Percentiles rank a stretch among this genome's conserved stretches.
phyloP scores from a whole-genome alignment of 257 asterid species.

The Scutellaria minor region DNA sequence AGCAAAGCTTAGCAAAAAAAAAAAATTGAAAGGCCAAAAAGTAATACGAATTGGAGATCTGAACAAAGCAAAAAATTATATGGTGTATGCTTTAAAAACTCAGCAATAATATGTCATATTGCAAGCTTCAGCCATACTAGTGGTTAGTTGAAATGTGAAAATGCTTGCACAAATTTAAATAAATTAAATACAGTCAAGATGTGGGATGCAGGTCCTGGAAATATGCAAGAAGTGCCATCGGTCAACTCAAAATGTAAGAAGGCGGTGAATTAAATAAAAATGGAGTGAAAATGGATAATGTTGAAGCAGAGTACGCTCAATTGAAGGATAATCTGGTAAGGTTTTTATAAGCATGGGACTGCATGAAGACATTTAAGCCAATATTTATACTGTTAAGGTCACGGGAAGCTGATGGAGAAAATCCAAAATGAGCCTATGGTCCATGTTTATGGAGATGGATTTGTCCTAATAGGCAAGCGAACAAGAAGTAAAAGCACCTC shows the following conservation, averaged over 20 bases:
- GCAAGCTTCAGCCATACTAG: slow-evolving; percentile 16
- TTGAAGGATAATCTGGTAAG: not conserved
- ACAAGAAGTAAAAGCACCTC: not conserved
- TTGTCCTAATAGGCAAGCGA: not conserved
- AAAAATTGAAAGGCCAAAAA: too few species aligned
- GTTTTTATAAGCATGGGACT: not conserved
- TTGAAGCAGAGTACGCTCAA: not conserved
- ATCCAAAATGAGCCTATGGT: not conserved
- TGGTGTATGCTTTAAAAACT: slow-evolving; percentile 7
- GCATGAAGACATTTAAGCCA: not conserved
- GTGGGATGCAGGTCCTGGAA: not conserved
- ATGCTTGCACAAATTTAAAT: slow-evolving; percentile 23
- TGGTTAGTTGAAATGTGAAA: slow-evolving; percentile 18
- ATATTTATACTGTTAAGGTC: not conserved
- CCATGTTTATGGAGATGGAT: not conserved
- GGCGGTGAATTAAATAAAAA: too few species aligned
- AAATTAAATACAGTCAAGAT: slow-evolving; percentile 11
- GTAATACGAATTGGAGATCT: not conserved
- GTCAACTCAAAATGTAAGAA: not conserved
- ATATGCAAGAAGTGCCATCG: not conserved
- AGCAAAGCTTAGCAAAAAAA: slow-evolving; percentile 35
- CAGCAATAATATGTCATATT: slow-evolving; percentile 22
- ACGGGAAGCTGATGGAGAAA: slow-evolving; percentile 4
- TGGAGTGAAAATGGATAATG: not conserved
- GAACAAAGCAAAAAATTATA: slow-evolving; percentile 14